These are phyloP conservation scores for Solanum microdontum DNA, from an alignment of 257 asterid genomes.

Conservation along the genomic window DNA sequence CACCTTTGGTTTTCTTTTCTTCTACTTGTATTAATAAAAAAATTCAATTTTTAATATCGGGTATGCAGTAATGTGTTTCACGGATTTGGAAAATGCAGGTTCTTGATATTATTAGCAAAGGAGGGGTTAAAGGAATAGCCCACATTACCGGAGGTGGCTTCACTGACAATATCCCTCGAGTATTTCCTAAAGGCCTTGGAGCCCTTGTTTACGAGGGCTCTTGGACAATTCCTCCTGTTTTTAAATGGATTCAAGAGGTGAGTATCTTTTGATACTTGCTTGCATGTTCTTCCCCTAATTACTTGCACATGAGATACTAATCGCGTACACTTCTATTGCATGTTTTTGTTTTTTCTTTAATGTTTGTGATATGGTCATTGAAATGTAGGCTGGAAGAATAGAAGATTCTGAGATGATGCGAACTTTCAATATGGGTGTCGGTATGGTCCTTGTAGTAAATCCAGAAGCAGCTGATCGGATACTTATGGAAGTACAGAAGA, in stretches of 20 bases:
- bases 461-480: constrained; percentile 53
- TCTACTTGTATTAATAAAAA: neutral
- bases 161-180: constrained; percentile 90
- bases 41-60: neutral
- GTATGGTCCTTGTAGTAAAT: constrained; percentile 79
- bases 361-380: neutral
- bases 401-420: constrained; percentile 78
- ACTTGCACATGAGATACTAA: neutral
- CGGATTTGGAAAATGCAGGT: constrained; percentile 32
- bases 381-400: constrained; percentile 56
- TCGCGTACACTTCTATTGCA: neutral
- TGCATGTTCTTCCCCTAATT: neutral
- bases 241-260: constrained; percentile 93
- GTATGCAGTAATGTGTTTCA: neutral
- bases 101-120: constrained; percentile 66
- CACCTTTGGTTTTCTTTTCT: neutral
- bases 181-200: constrained; percentile 83
- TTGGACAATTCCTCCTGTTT: constrained; percentile 72
- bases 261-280: neutral
- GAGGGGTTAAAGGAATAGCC: constrained; percentile 95
- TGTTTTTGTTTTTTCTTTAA: neutral
- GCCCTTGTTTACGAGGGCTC: constrained; percentile 55
- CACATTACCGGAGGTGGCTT: constrained; percentile 97
- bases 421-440: constrained; percentile 94
- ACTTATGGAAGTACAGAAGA: constrained; percentile 21